Conservation (phyloP, 2,329 filamentous ascomycete genomes). For the Cladophialophora exuberans region DNA sequence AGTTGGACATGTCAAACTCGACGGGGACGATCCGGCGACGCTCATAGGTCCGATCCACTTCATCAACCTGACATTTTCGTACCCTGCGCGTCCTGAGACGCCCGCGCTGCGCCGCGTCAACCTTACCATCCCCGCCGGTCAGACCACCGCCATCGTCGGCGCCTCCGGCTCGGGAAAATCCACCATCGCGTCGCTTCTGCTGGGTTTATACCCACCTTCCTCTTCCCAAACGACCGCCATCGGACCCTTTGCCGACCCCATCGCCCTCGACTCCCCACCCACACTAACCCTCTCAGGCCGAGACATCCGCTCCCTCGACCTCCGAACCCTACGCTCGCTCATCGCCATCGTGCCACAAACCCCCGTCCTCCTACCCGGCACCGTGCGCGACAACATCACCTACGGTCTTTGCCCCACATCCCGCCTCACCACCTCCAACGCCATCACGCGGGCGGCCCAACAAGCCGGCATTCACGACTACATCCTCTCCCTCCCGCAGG, state of each 20-base stretch:
- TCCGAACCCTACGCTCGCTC: constrained; percentile 62
- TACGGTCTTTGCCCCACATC: constrained; percentile 69
- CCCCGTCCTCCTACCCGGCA: constrained; percentile 62
- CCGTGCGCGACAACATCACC: constrained; percentile 60
- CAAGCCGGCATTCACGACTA: constrained; percentile 73
- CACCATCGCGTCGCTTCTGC: constrained; percentile 74
- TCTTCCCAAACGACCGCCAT: constrained; percentile 4
- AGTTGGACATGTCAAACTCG: constrained; percentile 49
- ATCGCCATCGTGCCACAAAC: constrained; percentile 63
- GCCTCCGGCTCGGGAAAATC: constrained; percentile 89
- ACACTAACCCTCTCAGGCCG: constrained; percentile 61
- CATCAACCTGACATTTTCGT: constrained; percentile 69
- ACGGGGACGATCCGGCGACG: constrained; percentile 34
- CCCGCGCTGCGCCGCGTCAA: constrained; percentile 66
- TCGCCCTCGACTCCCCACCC: constrained; percentile 28
- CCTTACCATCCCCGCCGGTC: constrained; percentile 65
- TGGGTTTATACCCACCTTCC: constrained; percentile 66
- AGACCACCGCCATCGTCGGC: constrained; percentile 78
- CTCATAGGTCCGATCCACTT: constrained; percentile 59
- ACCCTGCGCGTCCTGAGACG: constrained; percentile 61
- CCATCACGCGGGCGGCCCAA: constrained; percentile 57
- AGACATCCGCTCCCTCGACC: constrained; percentile 63
- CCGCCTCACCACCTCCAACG: constrained; percentile 43
- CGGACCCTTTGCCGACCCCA: neutral
- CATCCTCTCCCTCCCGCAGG: constrained; percentile 69